Evolutionary conservation across 805 yeast genomes (phyloP).

Genomic region (Monosporozyma aerobia): DNA sequence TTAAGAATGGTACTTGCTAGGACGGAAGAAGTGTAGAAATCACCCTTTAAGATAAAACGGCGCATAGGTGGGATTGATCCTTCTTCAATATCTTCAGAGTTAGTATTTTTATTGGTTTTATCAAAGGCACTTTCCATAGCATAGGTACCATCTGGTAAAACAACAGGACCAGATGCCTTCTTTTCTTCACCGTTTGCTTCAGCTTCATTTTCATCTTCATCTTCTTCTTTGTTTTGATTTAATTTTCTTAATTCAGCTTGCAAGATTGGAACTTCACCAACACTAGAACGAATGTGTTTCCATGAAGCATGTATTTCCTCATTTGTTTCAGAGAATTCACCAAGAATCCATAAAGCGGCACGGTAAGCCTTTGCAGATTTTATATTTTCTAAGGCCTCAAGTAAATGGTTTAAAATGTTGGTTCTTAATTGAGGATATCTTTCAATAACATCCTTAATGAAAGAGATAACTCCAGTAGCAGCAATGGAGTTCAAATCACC

Average conservation of each 20-base stretch:
- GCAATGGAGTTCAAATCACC: slow-evolving; percentile 76
- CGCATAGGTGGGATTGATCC: slow-evolving; percentile 67
- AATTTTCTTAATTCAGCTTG: slow-evolving; percentile 53
- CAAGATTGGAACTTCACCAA: slow-evolving; percentile 88
- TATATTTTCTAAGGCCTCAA: slow-evolving; percentile 52
- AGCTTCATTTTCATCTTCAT: slow-evolving; percentile 19
- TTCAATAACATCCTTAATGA: slow-evolving; percentile 90
- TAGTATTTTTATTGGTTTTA: slow-evolving; percentile 72
- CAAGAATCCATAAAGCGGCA: slow-evolving; percentile 91
- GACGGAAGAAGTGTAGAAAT: slow-evolving; percentile 83
- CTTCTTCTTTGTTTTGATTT: slow-evolving; percentile 31
- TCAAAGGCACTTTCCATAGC: slow-evolving; percentile 82
- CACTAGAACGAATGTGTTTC: slow-evolving; percentile 70
- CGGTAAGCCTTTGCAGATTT: slow-evolving; percentile 87
- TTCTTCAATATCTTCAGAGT: slow-evolving; percentile 38
- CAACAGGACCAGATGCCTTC: slow-evolving; percentile 57
- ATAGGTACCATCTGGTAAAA: slow-evolving; percentile 97
- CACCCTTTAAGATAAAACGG: slow-evolving; percentile 73
- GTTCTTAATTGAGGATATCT: slow-evolving; percentile 74
- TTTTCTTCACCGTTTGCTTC: slow-evolving; percentile 15
- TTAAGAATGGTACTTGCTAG: slow-evolving; percentile 83
- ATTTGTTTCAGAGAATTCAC: slow-evolving; percentile 77
- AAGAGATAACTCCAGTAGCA: slow-evolving; percentile 82
- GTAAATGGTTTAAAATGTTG: slow-evolving; percentile 52
- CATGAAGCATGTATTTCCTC: slow-evolving; percentile 71